Conservation (phyloP, 1,284 basidiomycete genomes). For the Pseudozyma sp. region DNA sequence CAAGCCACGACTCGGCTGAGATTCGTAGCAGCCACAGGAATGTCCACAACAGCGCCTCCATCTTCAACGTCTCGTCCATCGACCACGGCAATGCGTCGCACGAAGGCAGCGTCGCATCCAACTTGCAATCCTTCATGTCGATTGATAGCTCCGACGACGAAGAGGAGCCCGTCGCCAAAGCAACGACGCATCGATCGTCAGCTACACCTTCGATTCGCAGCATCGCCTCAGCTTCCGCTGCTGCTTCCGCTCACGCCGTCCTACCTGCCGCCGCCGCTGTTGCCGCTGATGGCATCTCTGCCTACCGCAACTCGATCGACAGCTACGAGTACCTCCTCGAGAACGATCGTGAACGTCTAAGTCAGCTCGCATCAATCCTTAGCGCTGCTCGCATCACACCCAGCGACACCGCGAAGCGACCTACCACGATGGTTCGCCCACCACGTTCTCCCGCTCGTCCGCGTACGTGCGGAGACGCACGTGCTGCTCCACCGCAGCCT, state of each 20-base stretch:
- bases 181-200: not conserved
- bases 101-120: conserved; percentile 13
- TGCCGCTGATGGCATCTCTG: conserved; percentile 15
- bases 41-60: conserved; percentile 1
- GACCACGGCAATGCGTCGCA: conserved; percentile 23
- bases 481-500: not conserved
- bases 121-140: conserved; percentile 47
- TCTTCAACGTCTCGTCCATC: conserved; percentile 3
- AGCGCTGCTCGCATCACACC: conserved; percentile 1
- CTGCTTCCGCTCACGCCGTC: conserved; percentile 3
- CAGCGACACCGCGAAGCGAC: not conserved
- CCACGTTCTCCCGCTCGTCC: conserved; percentile 16
- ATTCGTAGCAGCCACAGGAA: conserved; percentile 9
- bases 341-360: conserved; percentile 22
- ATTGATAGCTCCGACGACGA: conserved; percentile 52
- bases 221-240: not conserved
- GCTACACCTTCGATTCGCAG: conserved; percentile 6
- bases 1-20: conserved; percentile 16
- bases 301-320: conserved; percentile 38
- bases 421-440: conserved; percentile 2
- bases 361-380: conserved; percentile 41
- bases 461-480: conserved; percentile 8
- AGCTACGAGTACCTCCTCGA: conserved; percentile 40
- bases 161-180: conserved; percentile 13
- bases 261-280: not conserved